Evolutionary conservation across 1,139 yeast species (phyloP).

Genomic region (Spathaspora sp.): DNA sequence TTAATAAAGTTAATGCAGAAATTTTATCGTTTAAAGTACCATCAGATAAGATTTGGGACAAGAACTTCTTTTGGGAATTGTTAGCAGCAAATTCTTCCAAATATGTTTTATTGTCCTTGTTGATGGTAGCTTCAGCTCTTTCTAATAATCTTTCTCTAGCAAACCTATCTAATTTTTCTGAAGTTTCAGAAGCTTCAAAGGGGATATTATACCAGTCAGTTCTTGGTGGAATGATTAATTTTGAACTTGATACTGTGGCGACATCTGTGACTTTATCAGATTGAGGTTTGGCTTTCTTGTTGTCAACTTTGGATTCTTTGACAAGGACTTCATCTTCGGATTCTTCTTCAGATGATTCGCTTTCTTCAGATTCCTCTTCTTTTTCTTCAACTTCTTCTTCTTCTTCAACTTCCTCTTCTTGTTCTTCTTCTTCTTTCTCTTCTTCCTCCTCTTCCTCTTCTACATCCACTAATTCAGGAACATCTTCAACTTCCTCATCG

Average conservation of each 20-base stretch:
- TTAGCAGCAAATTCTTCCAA: conserved; percentile 77
- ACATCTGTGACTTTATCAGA: conserved; percentile 50
- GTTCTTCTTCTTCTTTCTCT: conserved; percentile 27
- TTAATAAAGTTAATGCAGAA: conserved; percentile 85
- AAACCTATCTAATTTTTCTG: conserved; percentile 46
- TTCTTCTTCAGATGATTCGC: conserved; percentile 12
- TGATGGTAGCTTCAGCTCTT: conserved; percentile 66
- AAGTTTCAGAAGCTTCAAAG: conserved; percentile 34
- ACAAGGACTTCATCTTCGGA: conserved; percentile 17
- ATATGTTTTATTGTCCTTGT: conserved; percentile 70
- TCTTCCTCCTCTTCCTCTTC: conserved; percentile 28
- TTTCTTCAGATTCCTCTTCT: conserved; percentile 19
- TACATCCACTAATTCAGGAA: conserved; percentile 29
- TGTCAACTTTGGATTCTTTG: conserved; percentile 19
- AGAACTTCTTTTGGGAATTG: conserved; percentile 82
- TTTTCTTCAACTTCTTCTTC: conserved; percentile 19
- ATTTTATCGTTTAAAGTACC: conserved; percentile 97
- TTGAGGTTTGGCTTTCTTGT: conserved; percentile 14
- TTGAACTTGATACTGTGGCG: conserved; percentile 56
- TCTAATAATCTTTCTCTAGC: conserved; percentile 57
- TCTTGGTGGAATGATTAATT: conserved; percentile 60
- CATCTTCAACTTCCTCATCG: conserved; percentile 31
- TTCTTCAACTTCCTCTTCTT: conserved; percentile 19
- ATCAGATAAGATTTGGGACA: conserved; percentile 81
- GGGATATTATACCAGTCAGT: conserved; percentile 71